Percentiles rank a stretch among this genome's conserved stretches.
phyloP scores from a whole-genome alignment of 2,329 filamentous ascomycete species.

The Hymenoscyphus infarciens region DNA sequence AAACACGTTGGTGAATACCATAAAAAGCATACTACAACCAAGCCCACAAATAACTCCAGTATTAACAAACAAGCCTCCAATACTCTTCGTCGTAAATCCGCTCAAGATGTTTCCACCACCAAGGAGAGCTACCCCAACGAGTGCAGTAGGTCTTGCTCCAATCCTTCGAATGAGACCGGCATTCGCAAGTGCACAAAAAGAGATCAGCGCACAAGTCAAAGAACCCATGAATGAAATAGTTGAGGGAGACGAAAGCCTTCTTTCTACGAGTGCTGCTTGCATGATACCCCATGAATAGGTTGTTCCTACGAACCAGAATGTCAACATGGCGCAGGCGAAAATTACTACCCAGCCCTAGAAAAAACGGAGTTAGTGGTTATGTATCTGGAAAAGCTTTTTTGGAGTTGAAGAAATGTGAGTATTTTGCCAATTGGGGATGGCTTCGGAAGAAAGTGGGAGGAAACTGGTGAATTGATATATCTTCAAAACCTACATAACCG shows the following conservation, averaged over 20 bases:
- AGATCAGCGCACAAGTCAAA: conserved; percentile 47
- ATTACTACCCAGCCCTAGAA: conserved; percentile 50
- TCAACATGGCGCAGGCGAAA: conserved; percentile 45
- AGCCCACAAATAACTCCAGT: conserved; percentile 46
- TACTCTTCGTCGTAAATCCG: conserved; percentile 43
- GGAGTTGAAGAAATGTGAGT: too few relatives aligned
- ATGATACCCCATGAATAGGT: conserved; percentile 59
- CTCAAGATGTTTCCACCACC: conserved; percentile 47
- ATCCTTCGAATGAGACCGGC: conserved; percentile 48
- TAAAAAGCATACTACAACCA: conserved; percentile 35
- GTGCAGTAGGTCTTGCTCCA: conserved; percentile 44
- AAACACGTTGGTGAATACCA: conserved; percentile 15
- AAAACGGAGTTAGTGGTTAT: too few relatives aligned
- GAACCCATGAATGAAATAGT: conserved; percentile 58
- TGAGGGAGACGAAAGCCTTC: conserved; percentile 45
- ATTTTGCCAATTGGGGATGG: too few relatives aligned
- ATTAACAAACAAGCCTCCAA: conserved; percentile 47
- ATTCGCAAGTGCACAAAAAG: conserved; percentile 49
- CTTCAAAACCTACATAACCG: conserved; percentile 38
- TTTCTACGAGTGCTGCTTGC: conserved; percentile 52
- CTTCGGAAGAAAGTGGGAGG: too few relatives aligned
- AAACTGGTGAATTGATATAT: too few relatives aligned
- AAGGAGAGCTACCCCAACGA: conserved; percentile 49
- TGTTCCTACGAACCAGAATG: conserved; percentile 55
- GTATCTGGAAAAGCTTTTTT: too few relatives aligned